Base-by-base conservation (phyloP, 2,329 filamentous ascomycete genomes). In the Periconia digitata region DNA sequence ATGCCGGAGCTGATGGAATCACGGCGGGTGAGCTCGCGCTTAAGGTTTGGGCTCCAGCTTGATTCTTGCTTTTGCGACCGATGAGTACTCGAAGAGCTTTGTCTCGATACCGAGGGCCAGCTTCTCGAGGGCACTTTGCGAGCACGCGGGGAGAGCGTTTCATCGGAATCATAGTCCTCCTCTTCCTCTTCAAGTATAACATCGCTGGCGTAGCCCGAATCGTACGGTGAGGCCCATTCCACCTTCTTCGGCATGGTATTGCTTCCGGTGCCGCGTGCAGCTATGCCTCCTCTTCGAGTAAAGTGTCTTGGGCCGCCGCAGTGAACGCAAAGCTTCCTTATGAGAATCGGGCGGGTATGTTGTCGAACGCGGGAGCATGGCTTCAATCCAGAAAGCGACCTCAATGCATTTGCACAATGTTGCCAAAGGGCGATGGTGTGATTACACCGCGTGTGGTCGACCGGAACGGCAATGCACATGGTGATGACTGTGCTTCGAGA, bases 1-100 rank as follows among this genome's bases (percentile, higher is more conserved):
- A 56, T 46, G 10, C 44, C 44, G 17, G 53, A 55, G 29, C 50
- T 49, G 23, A 52, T 53, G 12, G 56, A 59, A 27, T 46, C 44
- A 5, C 44, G 44, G 8, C 50, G 53, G 24, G 23, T 40, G 6
- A 62, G 46, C 20, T 63, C 62, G 27, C 46, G 47, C 41, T 63
- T 64, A 32, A 66, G 54, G 35, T 56, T 64, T 21, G 60, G 63
- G 32, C 49, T 50, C 63, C 60, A 64, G 42, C 53, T 60, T 13
- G 57, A 46, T 36, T 47, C 55, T 44, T 54, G 54, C 22, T 44
- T 59, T 17, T 50, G 34, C 15, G 55, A 48, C 23, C 50, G 54
- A 32, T 47, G 50, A 32, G 16, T 47, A 43, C 47, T 49, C 22
- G 48, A 51, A 13, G 50, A 45, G 41, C 43, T 37, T 40, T 44